phyloP scores from a whole-genome alignment of 345 rosid genomes.

The Firmiana major region DNA sequence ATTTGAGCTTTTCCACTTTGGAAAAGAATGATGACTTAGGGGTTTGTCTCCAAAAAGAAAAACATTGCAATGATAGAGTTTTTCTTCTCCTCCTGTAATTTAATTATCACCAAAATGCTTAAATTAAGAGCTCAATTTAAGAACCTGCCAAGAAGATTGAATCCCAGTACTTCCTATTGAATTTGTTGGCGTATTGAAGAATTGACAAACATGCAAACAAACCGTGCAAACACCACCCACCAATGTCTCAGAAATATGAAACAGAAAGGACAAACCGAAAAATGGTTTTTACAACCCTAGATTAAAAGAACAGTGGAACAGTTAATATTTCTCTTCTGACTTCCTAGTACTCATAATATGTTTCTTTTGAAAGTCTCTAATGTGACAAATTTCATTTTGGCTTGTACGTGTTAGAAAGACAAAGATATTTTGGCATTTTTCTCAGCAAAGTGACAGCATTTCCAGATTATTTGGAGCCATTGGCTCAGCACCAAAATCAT shows the following conservation, averaged over 20 bases:
- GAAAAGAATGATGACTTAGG: background rate
- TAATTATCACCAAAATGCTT: background rate
- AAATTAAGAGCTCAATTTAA: background rate
- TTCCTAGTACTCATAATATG: background rate
- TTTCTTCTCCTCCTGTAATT: background rate
- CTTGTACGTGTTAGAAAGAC: background rate
- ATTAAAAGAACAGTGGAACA: background rate
- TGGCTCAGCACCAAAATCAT: background rate
- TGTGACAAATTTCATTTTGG: background rate
- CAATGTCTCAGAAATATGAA: background rate
- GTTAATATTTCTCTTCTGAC: background rate
- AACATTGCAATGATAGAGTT: background rate
- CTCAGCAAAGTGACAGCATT: background rate
- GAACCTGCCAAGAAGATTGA: background rate
- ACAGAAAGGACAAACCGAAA: background rate
- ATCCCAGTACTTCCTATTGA: background rate
- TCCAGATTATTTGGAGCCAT: background rate
- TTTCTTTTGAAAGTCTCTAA: background rate
- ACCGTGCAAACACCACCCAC: background rate
- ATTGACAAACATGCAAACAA: background rate
- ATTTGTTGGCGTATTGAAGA: background rate
- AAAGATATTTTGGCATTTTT: background rate
- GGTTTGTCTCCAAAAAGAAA: slow-evolving; percentile 13
- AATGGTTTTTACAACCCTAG: background rate
- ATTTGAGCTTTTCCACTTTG: slow-evolving; percentile 1